Evolutionary conservation across 2,329 filamentous ascomycete species (phyloP), one percentile per base, ranked within the genome.

Genomic region (Cladosporium halotolerans): DNA sequence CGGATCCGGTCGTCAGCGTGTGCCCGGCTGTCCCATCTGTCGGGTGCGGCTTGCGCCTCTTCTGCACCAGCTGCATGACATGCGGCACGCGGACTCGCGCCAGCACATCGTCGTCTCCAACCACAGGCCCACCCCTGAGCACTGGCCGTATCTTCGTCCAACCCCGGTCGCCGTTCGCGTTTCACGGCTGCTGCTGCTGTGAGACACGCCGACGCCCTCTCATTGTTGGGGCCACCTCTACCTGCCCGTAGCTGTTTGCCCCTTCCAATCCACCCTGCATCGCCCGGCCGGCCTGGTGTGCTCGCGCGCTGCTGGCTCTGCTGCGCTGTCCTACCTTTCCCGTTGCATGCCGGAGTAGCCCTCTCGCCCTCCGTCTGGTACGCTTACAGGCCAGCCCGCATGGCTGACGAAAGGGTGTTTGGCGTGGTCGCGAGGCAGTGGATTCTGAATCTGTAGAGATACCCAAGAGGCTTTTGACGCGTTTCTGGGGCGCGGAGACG

Each of bases 381-480:
- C 48, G 40, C 48, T 51, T 51, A 40, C 48, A 51, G 39, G 13
- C 40, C n/a, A 23, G 48, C 48, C 48, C 48, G 48, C 48, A 51
- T 51, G 48, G 48, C 48, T 51, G 48, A 51, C 48, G 48, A 44
- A 28, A 51, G 48, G 36, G 13, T 40, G 28, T 41, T 40, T 28
- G 41, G 48, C 48, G 48, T 51, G 48, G 23, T 51, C 16, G 48
- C 48, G 11, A 51, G 13, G 23, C 40, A 36, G 48, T 51, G 40
- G 40, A 36, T 51, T 51, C 28, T 38, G 14, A 51, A 28, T 44
- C 48, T 51, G 48, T 51, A 51, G 32, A 36, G 40, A 51, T 51
- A 51, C 48, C 48, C 48, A 51, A 51, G 40, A 51, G 48, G 48
- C 47, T 50, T 49, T 50, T 41, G 45, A 13, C 28, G 40, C 34